Base-by-base conservation (phyloP, 2,329 filamentous ascomycete species). In the Malbranchea cinnamomea region DNA sequence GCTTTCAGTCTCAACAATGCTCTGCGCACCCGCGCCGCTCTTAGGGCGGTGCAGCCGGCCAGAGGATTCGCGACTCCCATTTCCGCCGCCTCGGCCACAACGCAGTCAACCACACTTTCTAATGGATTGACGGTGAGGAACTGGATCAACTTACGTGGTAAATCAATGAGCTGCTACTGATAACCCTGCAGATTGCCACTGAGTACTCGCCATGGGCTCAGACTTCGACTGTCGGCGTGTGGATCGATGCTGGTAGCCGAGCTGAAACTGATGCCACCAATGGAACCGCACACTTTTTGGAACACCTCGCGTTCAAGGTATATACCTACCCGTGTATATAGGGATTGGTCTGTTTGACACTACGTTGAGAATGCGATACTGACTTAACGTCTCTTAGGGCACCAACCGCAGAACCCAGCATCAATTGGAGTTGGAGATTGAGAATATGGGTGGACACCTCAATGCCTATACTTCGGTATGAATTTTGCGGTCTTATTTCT, bases 281-380 rank as follows among this genome's bases (percentile, higher is more conserved):
- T 68, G 89, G 89, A 63, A 98, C 89, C 50, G 89, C 89, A 54
- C 89, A 98, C 68, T 98, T 98, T 71, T 75, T 98, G 50, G 89
- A 98, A 72, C 89, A 98, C 68, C 74, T 98, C 60, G 91, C 91
- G 50, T 98, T 98, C 77, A 98, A 98, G 82, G 84, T 92, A 71
- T 46, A 36, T 32, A n/a, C n/a, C n/a, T n/a, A n/a, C n/a, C n/a
- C n/a, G n/a, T n/a, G n/a, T n/a, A n/a, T n/a, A n/a, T n/a, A n/a
- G n/a, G n/a, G n/a, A n/a, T n/a, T n/a, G n/a, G n/a, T n/a, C n/a
- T n/a, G n/a, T n/a, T n/a, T n/a, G n/a, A n/a, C n/a, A n/a, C n/a
- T n/a, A n/a, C n/a, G n/a, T n/a, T n/a, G n/a, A n/a, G n/a, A n/a
- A n/a, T n/a, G n/a, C n/a, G n/a, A 35, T 43, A 34, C 45, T 14